These are phyloP conservation scores for Pyronema domesticum DNA, from an alignment of 495 filamentous ascomycete genomes.

Conservation along the genomic window DNA sequence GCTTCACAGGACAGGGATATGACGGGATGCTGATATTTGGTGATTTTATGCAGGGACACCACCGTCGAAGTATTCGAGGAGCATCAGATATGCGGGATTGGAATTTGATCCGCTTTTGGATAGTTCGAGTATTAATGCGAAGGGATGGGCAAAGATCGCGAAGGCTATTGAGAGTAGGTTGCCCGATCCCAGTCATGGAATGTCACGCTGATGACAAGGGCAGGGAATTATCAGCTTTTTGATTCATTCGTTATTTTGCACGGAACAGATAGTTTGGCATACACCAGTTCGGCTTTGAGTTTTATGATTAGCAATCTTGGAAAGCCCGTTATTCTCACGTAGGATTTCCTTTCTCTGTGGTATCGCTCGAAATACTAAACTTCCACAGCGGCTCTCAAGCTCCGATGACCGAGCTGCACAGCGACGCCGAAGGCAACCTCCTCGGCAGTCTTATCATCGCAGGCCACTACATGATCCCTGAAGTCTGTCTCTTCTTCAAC, in stretches of 20 bases:
- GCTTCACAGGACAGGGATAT: slow-evolving; percentile 23
- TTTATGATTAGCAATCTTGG: slow-evolving; percentile 90
- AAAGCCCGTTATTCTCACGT: slow-evolving; percentile 76
- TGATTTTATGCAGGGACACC: slow-evolving; percentile 48
- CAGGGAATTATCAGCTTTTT: slow-evolving; percentile 68
- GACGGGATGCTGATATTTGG: not conserved
- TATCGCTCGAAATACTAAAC: not conserved
- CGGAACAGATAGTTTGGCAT: slow-evolving; percentile 84
- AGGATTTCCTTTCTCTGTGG: not conserved
- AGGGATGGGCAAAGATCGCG: slow-evolving; percentile 82
- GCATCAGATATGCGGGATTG: slow-evolving; percentile 68
- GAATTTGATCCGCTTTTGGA: slow-evolving; percentile 82
- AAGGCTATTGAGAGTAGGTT: slow-evolving; percentile 32
- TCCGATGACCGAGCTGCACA: slow-evolving; percentile 81
- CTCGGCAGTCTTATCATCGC: slow-evolving; percentile 85
- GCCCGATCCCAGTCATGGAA: not conserved
- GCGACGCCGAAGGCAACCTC: slow-evolving; percentile 90
- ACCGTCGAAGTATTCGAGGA: slow-evolving; percentile 57
- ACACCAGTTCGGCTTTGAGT: slow-evolving; percentile 77
- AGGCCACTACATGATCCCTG: slow-evolving; percentile 88
- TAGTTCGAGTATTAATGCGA: slow-evolving; percentile 76
- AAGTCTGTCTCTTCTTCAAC: slow-evolving; percentile 93
- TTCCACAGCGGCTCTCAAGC: slow-evolving; percentile 52
- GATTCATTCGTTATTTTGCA: slow-evolving; percentile 95
- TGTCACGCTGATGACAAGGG: not conserved